These are phyloP conservation scores for Haplographium delicatum DNA, from an alignment of 495 filamentous ascomycete species.

Conservation along the genomic window DNA sequence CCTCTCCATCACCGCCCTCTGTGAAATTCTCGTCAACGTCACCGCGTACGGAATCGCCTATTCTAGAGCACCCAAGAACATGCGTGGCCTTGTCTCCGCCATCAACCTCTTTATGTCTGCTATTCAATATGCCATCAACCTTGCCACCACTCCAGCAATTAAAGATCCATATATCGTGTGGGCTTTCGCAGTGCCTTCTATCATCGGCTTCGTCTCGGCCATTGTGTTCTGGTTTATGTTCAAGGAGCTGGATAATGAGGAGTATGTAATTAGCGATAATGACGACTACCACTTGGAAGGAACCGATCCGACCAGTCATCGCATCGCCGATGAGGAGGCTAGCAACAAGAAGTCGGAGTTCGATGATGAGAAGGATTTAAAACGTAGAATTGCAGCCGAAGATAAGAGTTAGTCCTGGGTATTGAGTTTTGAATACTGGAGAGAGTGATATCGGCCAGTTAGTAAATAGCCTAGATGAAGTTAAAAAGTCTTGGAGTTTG, in stretches of 20 bases:
- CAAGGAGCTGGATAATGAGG: conserved; percentile 37
- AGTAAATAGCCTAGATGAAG: no score
- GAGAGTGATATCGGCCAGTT: no score
- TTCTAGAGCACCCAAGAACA: conserved; percentile 59
- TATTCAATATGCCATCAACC: conserved; percentile 50
- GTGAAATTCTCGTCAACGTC: conserved; percentile 65
- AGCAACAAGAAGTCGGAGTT: background rate
- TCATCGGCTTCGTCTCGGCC: conserved; percentile 35
- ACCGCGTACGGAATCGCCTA: conserved; percentile 68
- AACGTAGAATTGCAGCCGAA: no score
- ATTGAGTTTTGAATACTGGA: no score
- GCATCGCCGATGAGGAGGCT: no score
- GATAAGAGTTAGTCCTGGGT: no score
- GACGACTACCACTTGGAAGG: conserved; percentile 32
- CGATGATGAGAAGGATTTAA: background rate
- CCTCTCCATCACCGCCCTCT: conserved; percentile 47
- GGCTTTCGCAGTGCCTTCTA: conserved; percentile 46
- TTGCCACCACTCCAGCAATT: conserved; percentile 49
- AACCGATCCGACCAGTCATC: conserved; percentile 25
- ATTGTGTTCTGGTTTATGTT: conserved; percentile 45
- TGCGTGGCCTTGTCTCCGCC: conserved; percentile 59
- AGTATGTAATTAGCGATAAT: conserved; percentile 36
- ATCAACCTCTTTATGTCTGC: conserved; percentile 53
- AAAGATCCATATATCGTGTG: conserved; percentile 53
- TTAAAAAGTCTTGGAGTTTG: no score